A percentile compares a stretch with the other conserved stretches of the same genome.
These are phyloP conservation scores for Phaeotremella fagi DNA, from an alignment of 768 basidiomycete genomes.

Conservation along the genomic window DNA sequence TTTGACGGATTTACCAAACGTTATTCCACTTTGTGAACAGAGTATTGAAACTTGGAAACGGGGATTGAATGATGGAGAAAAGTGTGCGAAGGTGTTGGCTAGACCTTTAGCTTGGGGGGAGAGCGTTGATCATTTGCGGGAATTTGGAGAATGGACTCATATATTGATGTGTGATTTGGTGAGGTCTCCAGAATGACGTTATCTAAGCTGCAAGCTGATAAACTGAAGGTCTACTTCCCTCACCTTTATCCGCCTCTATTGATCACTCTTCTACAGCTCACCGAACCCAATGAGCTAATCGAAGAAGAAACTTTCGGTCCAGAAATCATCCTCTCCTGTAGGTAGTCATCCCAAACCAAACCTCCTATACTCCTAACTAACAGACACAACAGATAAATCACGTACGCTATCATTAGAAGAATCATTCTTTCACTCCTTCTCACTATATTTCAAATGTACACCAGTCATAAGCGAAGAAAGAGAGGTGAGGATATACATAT, in stretches of 20 bases:
- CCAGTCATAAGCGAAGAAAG: constrained; percentile 31
- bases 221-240: constrained; percentile 74
- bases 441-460: constrained; percentile 28
- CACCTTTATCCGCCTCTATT: constrained; percentile 72
- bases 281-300: constrained; percentile 52
- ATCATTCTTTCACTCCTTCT: constrained; percentile 40
- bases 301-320: constrained; percentile 28
- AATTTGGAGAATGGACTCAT: constrained; percentile 51
- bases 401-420: constrained; percentile 39
- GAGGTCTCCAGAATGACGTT: too few relatives aligned
- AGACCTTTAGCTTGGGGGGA: constrained; percentile 70
- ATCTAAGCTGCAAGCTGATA: too few relatives aligned
- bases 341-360: constrained; percentile 4
- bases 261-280: constrained; percentile 66
- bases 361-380: not conserved
- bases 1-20: constrained; percentile 72
- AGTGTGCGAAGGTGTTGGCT: constrained; percentile 50
- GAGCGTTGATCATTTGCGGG: constrained; percentile 48
- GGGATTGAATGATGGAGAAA: not conserved
- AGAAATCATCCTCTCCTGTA: constrained; percentile 61
- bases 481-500: constrained; percentile 36
- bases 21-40: constrained; percentile 55
- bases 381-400: constrained; percentile 29
- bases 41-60: constrained; percentile 43
- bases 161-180: constrained; percentile 81